phyloP scores from a whole-genome alignment of 176 grass and related monocot species.

The Metroxylon sagu region DNA sequence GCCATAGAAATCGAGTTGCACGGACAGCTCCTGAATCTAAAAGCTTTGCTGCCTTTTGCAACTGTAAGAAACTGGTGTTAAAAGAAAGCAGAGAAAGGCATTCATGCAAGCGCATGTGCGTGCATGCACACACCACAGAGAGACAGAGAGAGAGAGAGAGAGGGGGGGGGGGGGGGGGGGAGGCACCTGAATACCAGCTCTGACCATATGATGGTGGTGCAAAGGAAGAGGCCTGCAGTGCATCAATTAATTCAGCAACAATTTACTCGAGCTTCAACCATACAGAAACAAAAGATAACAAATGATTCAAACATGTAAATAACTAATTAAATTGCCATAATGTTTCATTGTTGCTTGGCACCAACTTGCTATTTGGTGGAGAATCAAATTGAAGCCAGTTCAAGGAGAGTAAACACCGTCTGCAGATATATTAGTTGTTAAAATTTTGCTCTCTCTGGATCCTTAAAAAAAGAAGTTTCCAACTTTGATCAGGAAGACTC shows the following conservation, averaged over 20 bases:
- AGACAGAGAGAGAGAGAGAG: neutral
- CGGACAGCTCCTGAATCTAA: conserved; percentile 91
- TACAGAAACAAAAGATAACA: neutral
- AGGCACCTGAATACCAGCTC: conserved; percentile 65
- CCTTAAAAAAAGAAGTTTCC: no score
- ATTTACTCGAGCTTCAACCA: conserved; percentile 8
- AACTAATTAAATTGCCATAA: no score
- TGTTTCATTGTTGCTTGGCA: no score
- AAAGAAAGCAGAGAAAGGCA: conserved; percentile 6
- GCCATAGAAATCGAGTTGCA: conserved; percentile 96
- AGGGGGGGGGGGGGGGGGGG: neutral
- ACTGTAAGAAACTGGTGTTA: conserved; percentile 42
- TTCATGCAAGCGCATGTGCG: neutral
- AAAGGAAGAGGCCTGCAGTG: conserved; percentile 87
- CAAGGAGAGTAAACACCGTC: no score
- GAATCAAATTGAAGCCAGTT: no score
- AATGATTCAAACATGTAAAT: no score
- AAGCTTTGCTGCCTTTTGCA: conserved; percentile 93
- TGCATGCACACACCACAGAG: neutral
- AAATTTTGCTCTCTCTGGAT: no score
- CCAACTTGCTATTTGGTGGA: no score
- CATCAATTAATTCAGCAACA: conserved; percentile 24
- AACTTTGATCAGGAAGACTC: no score
- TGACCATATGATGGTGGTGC: conserved; percentile 81
- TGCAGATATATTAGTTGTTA: no score